Conservation (phyloP, 495 filamentous ascomycete species). For the Hypoxylon perforatum region DNA sequence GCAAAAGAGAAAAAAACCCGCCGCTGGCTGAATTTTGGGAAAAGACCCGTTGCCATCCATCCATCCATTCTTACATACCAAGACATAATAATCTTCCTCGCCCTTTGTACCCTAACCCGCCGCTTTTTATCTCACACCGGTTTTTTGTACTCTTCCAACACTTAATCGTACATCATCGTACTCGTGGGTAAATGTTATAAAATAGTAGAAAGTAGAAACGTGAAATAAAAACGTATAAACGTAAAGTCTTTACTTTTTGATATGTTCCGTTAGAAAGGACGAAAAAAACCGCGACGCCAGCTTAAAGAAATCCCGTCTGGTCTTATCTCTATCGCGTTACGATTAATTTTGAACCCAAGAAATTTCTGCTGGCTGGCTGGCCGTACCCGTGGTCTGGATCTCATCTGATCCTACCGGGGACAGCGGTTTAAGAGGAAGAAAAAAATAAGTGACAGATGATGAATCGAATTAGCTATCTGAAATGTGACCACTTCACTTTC, state of each 20-base stretch:
- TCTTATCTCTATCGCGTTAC: slow-evolving; percentile 21
- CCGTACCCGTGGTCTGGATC: no score
- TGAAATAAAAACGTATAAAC: slow-evolving; percentile 26
- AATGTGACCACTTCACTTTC: slow-evolving; percentile 2
- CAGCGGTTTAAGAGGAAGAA: not conserved
- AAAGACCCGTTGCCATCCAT: not conserved
- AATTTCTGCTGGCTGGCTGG: not conserved
- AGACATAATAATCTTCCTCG: not conserved
- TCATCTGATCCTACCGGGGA: not conserved
- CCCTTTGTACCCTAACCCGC: slow-evolving; percentile 25
- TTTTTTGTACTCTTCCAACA: slow-evolving; percentile 36
- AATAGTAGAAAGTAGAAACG: slow-evolving; percentile 33
- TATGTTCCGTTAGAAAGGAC: slow-evolving; percentile 25
- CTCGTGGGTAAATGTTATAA: slow-evolving; percentile 23
- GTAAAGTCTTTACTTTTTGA: slow-evolving; percentile 26
- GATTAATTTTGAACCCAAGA: no score
- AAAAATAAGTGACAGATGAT: not conserved
- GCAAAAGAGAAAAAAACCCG: no score
- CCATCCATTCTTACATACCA: not conserved
- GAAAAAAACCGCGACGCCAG: slow-evolving; percentile 33
- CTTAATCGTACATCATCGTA: slow-evolving; percentile 43
- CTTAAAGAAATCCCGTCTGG: slow-evolving; percentile 1
- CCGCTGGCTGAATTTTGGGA: no score
- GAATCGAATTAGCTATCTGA: not conserved
- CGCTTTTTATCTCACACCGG: slow-evolving; percentile 18